Evolutionary conservation across 192 early-diverging fungal genomes (phyloP).

Genomic region (Phlyctochytrium planicorne): DNA sequence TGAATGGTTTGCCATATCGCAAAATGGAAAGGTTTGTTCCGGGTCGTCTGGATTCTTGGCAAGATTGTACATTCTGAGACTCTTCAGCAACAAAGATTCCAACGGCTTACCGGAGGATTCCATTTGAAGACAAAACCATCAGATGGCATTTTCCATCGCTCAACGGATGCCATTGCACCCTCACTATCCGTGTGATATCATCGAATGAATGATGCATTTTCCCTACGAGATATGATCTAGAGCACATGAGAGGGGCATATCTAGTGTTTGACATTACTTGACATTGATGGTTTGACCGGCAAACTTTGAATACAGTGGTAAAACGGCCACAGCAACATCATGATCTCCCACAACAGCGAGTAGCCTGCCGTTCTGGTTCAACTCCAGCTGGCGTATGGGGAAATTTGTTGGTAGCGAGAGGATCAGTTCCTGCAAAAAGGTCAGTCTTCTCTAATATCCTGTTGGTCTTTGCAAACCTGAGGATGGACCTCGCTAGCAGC

Average conservation of each 20-base stretch:
- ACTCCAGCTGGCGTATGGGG: background rate
- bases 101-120: conserved; percentile 10
- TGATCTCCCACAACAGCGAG: conserved; percentile 20
- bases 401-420: conserved; percentile 11
- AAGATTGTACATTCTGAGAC: conserved; percentile 26
- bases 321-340: conserved; percentile 17
- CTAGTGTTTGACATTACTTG: background rate
- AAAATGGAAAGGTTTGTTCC: conserved; percentile 18
- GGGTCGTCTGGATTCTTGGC: conserved; percentile 20
- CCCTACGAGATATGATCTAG: background rate
- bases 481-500: too few species aligned
- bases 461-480: too few species aligned
- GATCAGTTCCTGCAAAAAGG: background rate
- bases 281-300: background rate
- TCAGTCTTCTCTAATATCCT: too few species aligned
- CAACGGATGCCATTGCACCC: conserved; percentile 24
- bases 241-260: background rate
- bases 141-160: conserved; percentile 10
- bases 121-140: conserved; percentile 23
- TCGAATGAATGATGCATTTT: background rate
- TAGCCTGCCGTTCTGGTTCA: conserved; percentile 14
- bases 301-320: conserved; percentile 7
- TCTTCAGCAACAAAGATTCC: background rate
- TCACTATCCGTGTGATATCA: conserved; percentile 11
- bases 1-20: conserved; percentile 8